Evolutionary conservation across 768 basidiomycete genomes (phyloP).

Genomic region (Podaxis rugospora): DNA sequence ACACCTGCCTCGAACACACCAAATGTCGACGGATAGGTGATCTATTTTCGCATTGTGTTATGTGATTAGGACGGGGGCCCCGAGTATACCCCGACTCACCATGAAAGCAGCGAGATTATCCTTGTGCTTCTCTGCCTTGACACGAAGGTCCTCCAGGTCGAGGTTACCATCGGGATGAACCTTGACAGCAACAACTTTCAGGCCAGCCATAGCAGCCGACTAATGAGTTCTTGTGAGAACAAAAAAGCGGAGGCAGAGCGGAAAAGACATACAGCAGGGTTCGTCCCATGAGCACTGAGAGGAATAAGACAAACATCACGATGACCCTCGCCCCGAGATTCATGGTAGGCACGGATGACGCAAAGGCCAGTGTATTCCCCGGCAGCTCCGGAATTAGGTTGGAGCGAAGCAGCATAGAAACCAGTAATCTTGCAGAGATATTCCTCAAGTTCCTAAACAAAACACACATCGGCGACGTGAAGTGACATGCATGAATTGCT

Average conservation of each 20-base stretch:
- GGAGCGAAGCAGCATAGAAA: slow-evolving; percentile 94
- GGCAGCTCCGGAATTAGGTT: slow-evolving; percentile 97
- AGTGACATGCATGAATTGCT: slow-evolving; percentile 1
- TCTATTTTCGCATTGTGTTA: slow-evolving; percentile 37
- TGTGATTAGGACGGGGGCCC: not conserved
- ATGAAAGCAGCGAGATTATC: slow-evolving; percentile 94
- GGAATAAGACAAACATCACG: slow-evolving; percentile 93
- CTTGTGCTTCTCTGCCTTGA: slow-evolving; percentile 88
- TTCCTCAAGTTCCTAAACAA: slow-evolving; percentile 73
- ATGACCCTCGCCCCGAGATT: slow-evolving; percentile 78
- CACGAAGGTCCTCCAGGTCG: slow-evolving; percentile 79
- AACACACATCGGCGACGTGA: not conserved
- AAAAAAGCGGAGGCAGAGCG: not conserved
- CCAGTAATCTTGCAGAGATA: slow-evolving; percentile 95
- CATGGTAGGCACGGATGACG: slow-evolving; percentile 92
- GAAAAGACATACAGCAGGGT: slow-evolving; percentile 75
- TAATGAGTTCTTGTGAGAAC: slow-evolving; percentile 26
- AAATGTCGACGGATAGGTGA: slow-evolving; percentile 96
- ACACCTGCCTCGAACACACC: slow-evolving; percentile 97
- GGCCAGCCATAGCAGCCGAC: slow-evolving; percentile 96
- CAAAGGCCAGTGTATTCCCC: slow-evolving; percentile 97
- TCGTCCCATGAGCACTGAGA: slow-evolving; percentile 95
- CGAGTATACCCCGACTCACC: slow-evolving; percentile 39
- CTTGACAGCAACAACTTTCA: slow-evolving; percentile 96
- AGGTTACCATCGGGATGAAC: slow-evolving; percentile 83